Conservation (phyloP, 2,329 filamentous ascomycete species). For the Apiospora pterosperma region DNA sequence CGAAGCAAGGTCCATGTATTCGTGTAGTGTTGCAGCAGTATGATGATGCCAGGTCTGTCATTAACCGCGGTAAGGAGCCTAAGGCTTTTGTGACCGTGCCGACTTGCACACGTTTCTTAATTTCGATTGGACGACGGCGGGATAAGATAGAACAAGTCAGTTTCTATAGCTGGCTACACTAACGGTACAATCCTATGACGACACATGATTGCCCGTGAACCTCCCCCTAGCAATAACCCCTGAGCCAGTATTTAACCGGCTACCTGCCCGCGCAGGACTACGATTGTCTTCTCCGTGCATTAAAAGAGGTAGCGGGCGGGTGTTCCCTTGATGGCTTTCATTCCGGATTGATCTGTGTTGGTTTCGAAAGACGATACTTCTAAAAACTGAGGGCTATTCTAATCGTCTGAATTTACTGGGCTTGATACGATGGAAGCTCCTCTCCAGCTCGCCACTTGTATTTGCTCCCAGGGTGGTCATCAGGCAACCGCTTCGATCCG, state of each 20-base stretch:
- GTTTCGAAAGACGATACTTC: too few species aligned
- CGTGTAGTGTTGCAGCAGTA: neutral
- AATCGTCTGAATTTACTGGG: neutral
- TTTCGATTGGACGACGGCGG: neutral
- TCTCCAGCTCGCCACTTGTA: conserved; percentile 21
- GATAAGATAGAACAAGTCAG: neutral
- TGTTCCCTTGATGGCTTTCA: too few species aligned
- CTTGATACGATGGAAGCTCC: conserved; percentile 11
- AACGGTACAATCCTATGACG: neutral
- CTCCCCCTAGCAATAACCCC: too few species aligned
- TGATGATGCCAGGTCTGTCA: neutral
- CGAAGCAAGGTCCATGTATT: too few species aligned
- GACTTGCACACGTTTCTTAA: neutral
- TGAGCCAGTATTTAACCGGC: too few species aligned
- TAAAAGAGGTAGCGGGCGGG: too few species aligned
- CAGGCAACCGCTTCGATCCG: conserved; percentile 43
- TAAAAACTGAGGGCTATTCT: too few species aligned
- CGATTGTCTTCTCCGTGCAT: too few species aligned
- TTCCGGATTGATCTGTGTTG: too few species aligned
- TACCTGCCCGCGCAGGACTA: too few species aligned
- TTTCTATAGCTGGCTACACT: neutral
- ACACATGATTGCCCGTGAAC: neutral
- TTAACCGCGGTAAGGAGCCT: neutral
- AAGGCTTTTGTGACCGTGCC: neutral
- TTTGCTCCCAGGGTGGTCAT: conserved; percentile 50